Base-by-base conservation (phyloP, 306 rosid species). In the Glycine tomentella region DNA sequence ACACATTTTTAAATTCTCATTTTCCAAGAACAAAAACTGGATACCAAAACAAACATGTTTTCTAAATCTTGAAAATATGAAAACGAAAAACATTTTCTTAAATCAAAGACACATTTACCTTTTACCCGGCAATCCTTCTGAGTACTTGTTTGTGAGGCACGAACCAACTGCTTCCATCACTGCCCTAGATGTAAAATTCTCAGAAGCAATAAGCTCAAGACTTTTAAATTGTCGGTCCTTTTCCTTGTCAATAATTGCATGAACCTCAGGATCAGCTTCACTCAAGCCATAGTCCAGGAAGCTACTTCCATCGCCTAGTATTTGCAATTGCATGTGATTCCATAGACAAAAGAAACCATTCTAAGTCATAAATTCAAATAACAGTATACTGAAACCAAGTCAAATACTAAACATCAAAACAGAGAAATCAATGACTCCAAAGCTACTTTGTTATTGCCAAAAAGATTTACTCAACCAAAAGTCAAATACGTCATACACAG, bases 121-220 rank as follows among this genome's bases (percentile, higher is more conserved):
- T 90, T 93, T 91, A 76, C 99, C 97, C 0, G 97, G 97, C 38
- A 95, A 85, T 53, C 99, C 99, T 83, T 95, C 99, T 0, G 97
- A 95, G 84, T 95, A 95, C 78, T 95, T 93, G 85, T 93, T 95
- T 38, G 99, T 95, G 51, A 93, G 92, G 84, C 97, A 93, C 16
- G 99, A 95, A 34, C 99, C 99, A 46, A 95, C 95, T 58, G 99
- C 93, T 89, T 95, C 97, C 99, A 95, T 95, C 68, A 93, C 99
- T 56, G 99, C 99, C 57, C 94, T 87, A 14, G 93, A 93, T 9
- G 99, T 93, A 79, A 86, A 95, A 85, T 95, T 95, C 84, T 92
- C 99, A 0, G 99, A 95, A 74, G 99, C 98, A 90, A 95, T 95
- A 80, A 95, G 99, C 87, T 95, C 99, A 49, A 95, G 94, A 82